A percentile compares a stretch with the other conserved stretches of the same genome.
phyloP scores from a whole-genome alignment of 1,139 yeast species.

The Schizosaccharomyces versatilis region DNA sequence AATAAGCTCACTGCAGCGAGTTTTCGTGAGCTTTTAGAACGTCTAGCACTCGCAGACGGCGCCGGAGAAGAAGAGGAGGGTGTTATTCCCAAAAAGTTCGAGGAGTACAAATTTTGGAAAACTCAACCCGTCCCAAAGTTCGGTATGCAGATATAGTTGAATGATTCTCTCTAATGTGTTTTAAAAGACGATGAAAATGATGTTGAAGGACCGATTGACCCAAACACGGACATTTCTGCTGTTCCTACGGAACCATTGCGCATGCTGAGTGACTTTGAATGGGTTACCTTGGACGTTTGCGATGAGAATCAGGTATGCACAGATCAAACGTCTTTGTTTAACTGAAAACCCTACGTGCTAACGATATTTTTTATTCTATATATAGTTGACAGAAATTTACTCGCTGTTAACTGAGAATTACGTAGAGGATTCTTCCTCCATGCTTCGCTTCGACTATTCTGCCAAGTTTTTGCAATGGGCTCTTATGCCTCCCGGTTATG shows the following conservation, averaged over 20 bases:
- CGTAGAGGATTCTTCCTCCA: slow-evolving; percentile 82
- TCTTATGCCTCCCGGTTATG: slow-evolving; percentile 83
- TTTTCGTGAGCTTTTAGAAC: slow-evolving; percentile 4
- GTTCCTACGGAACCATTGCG: slow-evolving; percentile 50
- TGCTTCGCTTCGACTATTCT: slow-evolving; percentile 76
- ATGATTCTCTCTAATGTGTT: not conserved
- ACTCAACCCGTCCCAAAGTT: slow-evolving; percentile 84
- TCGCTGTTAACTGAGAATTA: slow-evolving; percentile 66
- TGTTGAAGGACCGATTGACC: slow-evolving; percentile 68
- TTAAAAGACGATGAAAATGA: slow-evolving; percentile 30
- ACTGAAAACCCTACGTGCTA: not conserved
- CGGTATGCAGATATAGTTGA: slow-evolving; percentile 16
- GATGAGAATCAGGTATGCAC: slow-evolving; percentile 24
- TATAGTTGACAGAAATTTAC: slow-evolving; percentile 42
- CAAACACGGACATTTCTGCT: slow-evolving; percentile 41
- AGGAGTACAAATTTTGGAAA: slow-evolving; percentile 89
- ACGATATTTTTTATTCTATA: not conserved
- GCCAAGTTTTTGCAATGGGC: slow-evolving; percentile 82
- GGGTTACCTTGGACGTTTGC: slow-evolving; percentile 61
- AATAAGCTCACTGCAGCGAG: not conserved
- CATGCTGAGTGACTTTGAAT: slow-evolving; percentile 58
- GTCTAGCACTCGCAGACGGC: not conserved
- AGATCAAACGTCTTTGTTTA: not conserved
- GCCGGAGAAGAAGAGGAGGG: not conserved
- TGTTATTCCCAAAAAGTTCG: slow-evolving; percentile 28